Base-by-base conservation (phyloP, 2,329 filamentous ascomycete species). In the Colletotrichum tabaci region DNA sequence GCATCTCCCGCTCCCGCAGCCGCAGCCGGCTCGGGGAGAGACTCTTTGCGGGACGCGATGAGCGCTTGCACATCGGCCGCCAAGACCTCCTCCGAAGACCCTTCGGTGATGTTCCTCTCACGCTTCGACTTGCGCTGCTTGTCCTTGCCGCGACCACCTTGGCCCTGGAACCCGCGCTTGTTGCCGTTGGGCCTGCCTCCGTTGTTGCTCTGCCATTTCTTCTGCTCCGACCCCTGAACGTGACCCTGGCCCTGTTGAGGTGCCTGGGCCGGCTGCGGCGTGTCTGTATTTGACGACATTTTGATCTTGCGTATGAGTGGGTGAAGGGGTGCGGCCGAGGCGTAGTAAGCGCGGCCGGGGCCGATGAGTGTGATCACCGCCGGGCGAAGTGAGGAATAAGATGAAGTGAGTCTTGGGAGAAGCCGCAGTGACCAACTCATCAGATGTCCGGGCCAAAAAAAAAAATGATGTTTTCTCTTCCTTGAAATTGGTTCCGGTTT, bases 71-170 rank as follows among this genome's bases (percentile, higher is more conserved):
- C 86, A 77, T 94, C 92, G 61, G 86, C 81, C 60, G 87, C 83
- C 56, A 94, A 84, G 57, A 94, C 89, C 77, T 94, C 90, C 72
- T 94, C 92, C 23, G 85, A 84, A 0, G 90, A 89, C 10, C 90
- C 91, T 73, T 88, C 88, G 52, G 88, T 88, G 73, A 87, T 91
- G 75, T 88, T 88, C 73, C 86, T 86, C 77, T 89, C 87, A 67
- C 87, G 86, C 85, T 89, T 90, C 49, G 85, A 85, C 80, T 88
- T 89, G 76, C 87, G 88, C 63, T 82, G 79, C 74, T 84, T 82
- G 76, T 62, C 67, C 61, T 76, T 75, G n/a, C 75, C 74, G 42
- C 66, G 62, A 2, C 67, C 69, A 6, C 66, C 66, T 12, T 72
- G 65, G 8, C 58, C 65, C 74, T 73, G 73, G 57, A 73, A 70